Conservation (phyloP, 2,329 filamentous ascomycete genomes). For the Ceratocystis eucalypticola region DNA sequence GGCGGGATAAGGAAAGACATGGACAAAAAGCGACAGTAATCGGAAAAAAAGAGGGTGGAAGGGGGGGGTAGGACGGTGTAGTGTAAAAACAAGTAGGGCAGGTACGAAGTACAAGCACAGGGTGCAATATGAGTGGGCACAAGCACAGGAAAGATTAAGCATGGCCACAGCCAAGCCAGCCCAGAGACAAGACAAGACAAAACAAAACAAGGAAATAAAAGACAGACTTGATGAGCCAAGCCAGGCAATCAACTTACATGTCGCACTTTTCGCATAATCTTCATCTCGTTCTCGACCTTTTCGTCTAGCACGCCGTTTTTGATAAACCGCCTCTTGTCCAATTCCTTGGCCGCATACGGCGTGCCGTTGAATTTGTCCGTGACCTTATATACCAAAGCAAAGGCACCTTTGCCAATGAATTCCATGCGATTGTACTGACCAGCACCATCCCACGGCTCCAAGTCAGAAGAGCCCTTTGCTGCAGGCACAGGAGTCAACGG, state of each 20-base stretch:
- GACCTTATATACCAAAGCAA: conserved; percentile 84
- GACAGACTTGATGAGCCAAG: neutral
- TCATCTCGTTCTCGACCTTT: conserved; percentile 94
- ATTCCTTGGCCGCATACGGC: conserved; percentile 82
- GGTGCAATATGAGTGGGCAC: no score
- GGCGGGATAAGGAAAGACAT: neutral
- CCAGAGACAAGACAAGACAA: neutral
- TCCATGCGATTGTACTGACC: conserved; percentile 70
- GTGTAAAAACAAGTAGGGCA: no score
- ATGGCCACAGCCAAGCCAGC: no score
- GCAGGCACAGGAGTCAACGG: conserved; percentile 10
- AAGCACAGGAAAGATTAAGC: no score
- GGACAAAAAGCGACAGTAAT: neutral
- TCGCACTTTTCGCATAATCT: conserved; percentile 74
- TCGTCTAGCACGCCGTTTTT: conserved; percentile 82
- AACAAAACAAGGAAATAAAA: neutral
- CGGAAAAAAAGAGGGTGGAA: no score
- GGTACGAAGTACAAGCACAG: no score
- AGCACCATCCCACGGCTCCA: conserved; percentile 58
- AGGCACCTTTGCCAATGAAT: conserved; percentile 80
- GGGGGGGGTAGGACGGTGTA: conserved; percentile 15
- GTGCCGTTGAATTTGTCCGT: conserved; percentile 73
- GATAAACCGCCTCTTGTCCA: conserved; percentile 85
- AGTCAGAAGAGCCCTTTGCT: conserved; percentile 32
- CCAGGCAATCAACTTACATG: conserved; percentile 47